phyloP scores from a whole-genome alignment of 495 filamentous ascomycete genomes.

The Xanthoparmelia taractica region DNA sequence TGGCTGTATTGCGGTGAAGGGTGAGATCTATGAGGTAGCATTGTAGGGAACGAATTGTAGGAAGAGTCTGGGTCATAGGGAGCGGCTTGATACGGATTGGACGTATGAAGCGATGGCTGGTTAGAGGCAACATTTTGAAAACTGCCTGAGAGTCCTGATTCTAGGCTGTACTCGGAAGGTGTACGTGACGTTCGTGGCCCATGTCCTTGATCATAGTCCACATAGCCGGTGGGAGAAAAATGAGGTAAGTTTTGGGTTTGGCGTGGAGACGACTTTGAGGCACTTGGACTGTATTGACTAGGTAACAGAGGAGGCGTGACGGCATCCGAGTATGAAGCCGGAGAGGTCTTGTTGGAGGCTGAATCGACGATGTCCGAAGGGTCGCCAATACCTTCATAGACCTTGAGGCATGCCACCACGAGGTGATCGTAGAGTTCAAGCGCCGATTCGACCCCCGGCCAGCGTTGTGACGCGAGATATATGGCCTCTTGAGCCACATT shows the following conservation, averaged over 20 bases:
- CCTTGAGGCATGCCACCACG: slow-evolving; percentile 72
- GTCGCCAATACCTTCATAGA: slow-evolving; percentile 59
- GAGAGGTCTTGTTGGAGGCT: slow-evolving; percentile 45
- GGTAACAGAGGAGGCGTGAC: slow-evolving; percentile 45
- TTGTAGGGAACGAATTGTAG: slow-evolving; percentile 40
- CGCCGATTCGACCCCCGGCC: slow-evolving; percentile 84
- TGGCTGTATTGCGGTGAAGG: slow-evolving; percentile 38
- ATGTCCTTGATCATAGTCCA: slow-evolving; percentile 12
- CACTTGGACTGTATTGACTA: slow-evolving; percentile 36
- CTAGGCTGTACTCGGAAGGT: slow-evolving; percentile 13
- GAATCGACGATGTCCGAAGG: slow-evolving; percentile 60
- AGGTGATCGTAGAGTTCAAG: slow-evolving; percentile 70
- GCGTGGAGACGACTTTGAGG: slow-evolving; percentile 23
- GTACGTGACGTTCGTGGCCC: slow-evolving; percentile 8
- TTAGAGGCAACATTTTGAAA: slow-evolving; percentile 24
- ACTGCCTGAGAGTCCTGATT: slow-evolving; percentile 5
- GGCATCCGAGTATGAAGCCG: slow-evolving; percentile 37
- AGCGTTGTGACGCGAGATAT: slow-evolving; percentile 63
- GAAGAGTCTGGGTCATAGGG: slow-evolving; percentile 39
- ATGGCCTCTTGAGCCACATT: slow-evolving; percentile 67
- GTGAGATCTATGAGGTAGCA: slow-evolving; percentile 40
- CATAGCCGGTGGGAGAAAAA: slow-evolving; percentile 23
- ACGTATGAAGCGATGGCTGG: slow-evolving; percentile 25
- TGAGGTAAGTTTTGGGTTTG: slow-evolving; percentile 23
- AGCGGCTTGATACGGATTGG: slow-evolving; percentile 29